Base-by-base conservation (phyloP, 352 stramenopile species). In the Sclerospora graminicola region DNA sequence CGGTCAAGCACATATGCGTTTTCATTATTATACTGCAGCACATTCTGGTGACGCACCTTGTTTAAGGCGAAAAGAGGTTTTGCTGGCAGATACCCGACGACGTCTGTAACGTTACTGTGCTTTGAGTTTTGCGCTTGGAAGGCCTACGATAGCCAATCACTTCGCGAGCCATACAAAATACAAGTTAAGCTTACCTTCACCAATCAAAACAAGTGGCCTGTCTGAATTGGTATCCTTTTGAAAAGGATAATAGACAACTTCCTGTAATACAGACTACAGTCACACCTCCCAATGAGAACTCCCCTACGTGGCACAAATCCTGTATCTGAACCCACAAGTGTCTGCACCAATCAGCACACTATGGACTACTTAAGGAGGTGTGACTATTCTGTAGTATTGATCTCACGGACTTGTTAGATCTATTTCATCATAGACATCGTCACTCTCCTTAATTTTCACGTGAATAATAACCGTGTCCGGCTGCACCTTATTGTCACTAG, bases 51-150 rank as follows among this genome's bases (percentile, higher is more conserved):
- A 76, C 74, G 51, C 56, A 89, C 78, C 78, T 89, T 89, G 72
- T 87, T 89, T 89, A 89, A 89, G 78, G 78, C 82, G 64, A 87
- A 82, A 74, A 77, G 63, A 81, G 60, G 63, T 78, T 78, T 63
- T 58, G 52, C 50, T 56, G 48, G 48, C 29, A 49, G 57, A 56
- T 63, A 84, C 77, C 74, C 72, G 78, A 89, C 74, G 70, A 80
- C 71, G 78, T 82, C 78, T 82, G 48, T 57, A 62, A 59, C 45
- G 57, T 35, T 63, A 51, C 41, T 46, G 47, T 63, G 45, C 27
- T 41, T 23, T 41, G 35, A 21, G 5, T 31, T 9, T 14, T 29
- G 43, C 24, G 49, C 45, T 44, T 45, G 43, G 64, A 77, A 69
- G 67, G 63, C 50, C 45, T 52, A 63, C 54, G 74, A 84, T 70